Evolutionary conservation across 192 early-diverging fungal genomes (phyloP), one percentile per base, ranked within the genome.

Genomic region (Coemansia umbellata): DNA sequence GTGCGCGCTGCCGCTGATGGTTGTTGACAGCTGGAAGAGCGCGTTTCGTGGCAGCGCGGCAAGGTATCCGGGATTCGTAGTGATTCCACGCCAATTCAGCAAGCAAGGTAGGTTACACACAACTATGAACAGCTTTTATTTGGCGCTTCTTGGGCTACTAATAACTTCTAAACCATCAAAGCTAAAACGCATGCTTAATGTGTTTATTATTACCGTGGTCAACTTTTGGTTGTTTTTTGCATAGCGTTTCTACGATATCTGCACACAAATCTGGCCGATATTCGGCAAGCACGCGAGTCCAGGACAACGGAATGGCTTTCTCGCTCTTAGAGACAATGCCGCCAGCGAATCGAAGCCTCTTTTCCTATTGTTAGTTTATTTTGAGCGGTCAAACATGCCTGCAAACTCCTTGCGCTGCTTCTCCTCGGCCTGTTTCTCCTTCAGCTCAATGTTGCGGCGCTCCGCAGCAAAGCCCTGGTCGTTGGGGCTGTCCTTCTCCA

Each of bases 321-420:
- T 21, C 1, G 23, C 18, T 41, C 39, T 10, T 3, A 18, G 31
- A 40, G 23, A 42, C 30, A 7, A 53, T 40, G 15, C 28, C 32
- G 19, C 53, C 21, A 28, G 14, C 9, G 19, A 14, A 30, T 30
- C 10, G 18, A 31, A 14, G 17, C 8, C 4, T 6, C 41, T 19
- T 18, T 18, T 24, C 32, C 33, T 37, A 17, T 23, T 6, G 43
- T 23, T 49, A 8, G 42, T 4, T 24, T 60, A 52, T 22, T 59
- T 69, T 9, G 54, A 53, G 15, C 73, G 66, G 51, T 69, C 61
- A 53, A 76, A 76, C 73, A 76, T 76, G 37, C 73, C 73, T 1
- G 47, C 57, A 37, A 76, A 44, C 37, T 65, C 60, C 51, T 60
- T 53, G 47, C 62, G 66, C 73, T 69, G 66, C 62, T 76, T 76